These are phyloP conservation scores for Plectranthus barbatus DNA, from an alignment of 257 asterid species.

Conservation along the genomic window DNA sequence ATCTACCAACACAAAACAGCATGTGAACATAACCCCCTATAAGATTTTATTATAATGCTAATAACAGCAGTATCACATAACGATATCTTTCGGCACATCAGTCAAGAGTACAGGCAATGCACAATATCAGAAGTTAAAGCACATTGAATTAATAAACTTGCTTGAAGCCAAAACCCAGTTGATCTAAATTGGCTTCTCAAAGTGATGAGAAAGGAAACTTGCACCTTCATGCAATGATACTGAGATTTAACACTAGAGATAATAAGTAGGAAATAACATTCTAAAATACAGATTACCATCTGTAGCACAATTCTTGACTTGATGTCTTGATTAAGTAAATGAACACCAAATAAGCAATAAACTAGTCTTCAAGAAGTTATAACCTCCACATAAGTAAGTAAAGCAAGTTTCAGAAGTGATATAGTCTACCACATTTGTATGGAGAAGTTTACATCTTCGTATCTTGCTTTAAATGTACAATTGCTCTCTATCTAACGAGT, in stretches of 20 bases:
- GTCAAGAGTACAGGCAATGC: background rate
- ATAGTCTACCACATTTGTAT: background rate
- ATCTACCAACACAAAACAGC: too few relatives aligned
- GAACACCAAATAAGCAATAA: background rate
- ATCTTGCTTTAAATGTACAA: background rate
- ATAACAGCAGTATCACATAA: too few relatives aligned
- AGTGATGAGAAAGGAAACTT: background rate
- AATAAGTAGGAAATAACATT: background rate
- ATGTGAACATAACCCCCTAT: too few relatives aligned
- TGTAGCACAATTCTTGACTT: background rate
- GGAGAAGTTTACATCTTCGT: background rate
- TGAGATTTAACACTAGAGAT: background rate
- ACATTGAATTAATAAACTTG: constrained; percentile 1
- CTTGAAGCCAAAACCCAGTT: constrained; percentile 7
- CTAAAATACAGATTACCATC: constrained; percentile 1
- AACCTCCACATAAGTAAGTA: background rate
- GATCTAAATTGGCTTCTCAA: background rate
- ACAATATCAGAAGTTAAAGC: background rate
- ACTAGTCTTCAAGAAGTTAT: background rate
- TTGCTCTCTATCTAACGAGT: background rate
- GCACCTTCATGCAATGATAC: background rate
- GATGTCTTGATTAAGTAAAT: background rate
- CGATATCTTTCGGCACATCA: background rate
- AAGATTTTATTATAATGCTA: too few relatives aligned
- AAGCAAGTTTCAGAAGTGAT: background rate